Percentiles rank a stretch among this genome's conserved stretches.
phyloP scores from a whole-genome alignment of 2,329 filamentous ascomycete genomes.

The Pseudocercospora pini-densiflorae region DNA sequence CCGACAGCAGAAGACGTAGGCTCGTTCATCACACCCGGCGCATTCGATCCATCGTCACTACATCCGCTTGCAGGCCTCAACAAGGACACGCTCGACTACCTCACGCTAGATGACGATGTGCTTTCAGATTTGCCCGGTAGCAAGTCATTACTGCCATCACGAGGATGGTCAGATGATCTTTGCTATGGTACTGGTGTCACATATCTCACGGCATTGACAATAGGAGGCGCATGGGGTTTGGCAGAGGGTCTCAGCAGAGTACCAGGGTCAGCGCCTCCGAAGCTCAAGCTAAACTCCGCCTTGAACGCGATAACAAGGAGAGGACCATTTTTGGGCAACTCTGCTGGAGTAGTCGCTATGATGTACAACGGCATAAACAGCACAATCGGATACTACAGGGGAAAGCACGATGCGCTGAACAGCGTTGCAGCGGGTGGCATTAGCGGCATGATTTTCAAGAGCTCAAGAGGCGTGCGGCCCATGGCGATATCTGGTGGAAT shows the following conservation, averaged over 20 bases:
- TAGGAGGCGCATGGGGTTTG: conserved; percentile 91
- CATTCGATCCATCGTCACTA: conserved; percentile 84
- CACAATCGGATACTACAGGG: conserved; percentile 75
- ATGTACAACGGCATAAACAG: conserved; percentile 95
- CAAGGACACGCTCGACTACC: conserved; percentile 91
- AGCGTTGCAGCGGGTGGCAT: conserved; percentile 82
- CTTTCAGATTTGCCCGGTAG: conserved; percentile 84
- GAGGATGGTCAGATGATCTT: conserved; percentile 97
- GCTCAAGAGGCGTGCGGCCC: conserved; percentile 83
- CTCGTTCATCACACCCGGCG: conserved; percentile 78
- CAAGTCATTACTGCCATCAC: conserved; percentile 86
- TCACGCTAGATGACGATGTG: conserved; percentile 88
- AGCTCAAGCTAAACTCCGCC: conserved; percentile 90
- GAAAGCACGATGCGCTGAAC: conserved; percentile 89
- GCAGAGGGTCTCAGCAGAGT: conserved; percentile 82
- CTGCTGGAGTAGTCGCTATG: conserved; percentile 92
- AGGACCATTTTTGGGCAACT: conserved; percentile 95
- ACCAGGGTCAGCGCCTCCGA: conserved; percentile 74
- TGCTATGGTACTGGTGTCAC: conserved; percentile 97
- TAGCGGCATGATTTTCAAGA: conserved; percentile 96
- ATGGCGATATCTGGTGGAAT: conserved; percentile 95
- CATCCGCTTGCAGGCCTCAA: conserved; percentile 94
- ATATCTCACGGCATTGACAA: conserved; percentile 82
- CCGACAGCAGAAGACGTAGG: conserved; percentile 76
- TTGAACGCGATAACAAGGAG: conserved; percentile 92